Evolutionary conservation across 495 filamentous ascomycete species (phyloP), one percentile per base, ranked within the genome.

Genomic region (Penicillium goetzii): DNA sequence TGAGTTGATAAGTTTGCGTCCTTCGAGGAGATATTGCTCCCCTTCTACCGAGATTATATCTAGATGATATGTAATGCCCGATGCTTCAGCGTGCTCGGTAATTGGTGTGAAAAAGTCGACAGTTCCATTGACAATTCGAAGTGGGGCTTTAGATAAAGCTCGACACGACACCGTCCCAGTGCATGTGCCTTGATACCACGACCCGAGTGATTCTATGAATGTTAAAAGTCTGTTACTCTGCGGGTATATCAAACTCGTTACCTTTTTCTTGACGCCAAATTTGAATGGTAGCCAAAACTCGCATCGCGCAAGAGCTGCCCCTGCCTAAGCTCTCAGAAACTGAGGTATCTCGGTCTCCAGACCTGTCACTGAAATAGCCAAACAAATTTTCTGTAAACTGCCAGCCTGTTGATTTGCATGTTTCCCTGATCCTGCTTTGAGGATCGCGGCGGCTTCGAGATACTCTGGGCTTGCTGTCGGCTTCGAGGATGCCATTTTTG

Each of bases 1-100:
- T 6, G 85, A 83, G 71, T 88, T 81, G 34, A 91, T 79, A 6
- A 86, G 74, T 73, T 90, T 89, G 69, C 82, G 84, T 10, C 86
- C 88, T 60, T 86, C 76, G 58, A 90, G 84, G 63, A 84, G 80
- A 41, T 85, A 79, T 40, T 74, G 73, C 43, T 72, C 67, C 12
- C 82, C 83, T 58, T 85, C 75, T 19, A 82, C 73, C 8, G 82
- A 81, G 12, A 76, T 71, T 76, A 90, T 84, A 59, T 85, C 82
- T 50, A 89, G 82, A 59, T 86, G 80, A 64, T 91, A 90, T 30
- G 23, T 26, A 4, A 45, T 45, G 8, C n/a, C 41, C n/a, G 41
- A 45, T 9, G 41, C 41, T 21, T 45, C 41, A 21, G 41, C 19
- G 8, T 17, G 21, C 7, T 21, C 41, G 7, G 41, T 10, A 23